Evolutionary conservation across 2,329 filamentous ascomycete species (phyloP).

Genomic region (Cryphonectria carpinicola): DNA sequence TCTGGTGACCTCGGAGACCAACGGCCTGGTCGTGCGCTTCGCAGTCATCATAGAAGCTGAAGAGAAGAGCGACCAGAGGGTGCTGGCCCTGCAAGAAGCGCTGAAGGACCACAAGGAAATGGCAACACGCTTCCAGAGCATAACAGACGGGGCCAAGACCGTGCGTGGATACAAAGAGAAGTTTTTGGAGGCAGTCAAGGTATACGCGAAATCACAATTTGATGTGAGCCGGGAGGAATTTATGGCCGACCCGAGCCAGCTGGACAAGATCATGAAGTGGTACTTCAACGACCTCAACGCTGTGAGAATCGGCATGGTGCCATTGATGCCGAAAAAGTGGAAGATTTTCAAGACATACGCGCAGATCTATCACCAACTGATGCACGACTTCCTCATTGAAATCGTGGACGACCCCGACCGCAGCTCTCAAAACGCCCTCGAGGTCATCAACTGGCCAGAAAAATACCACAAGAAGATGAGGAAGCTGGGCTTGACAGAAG

Average conservation of each 20-base stretch:
- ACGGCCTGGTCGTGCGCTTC: slow-evolving; percentile 85
- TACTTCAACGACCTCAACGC: slow-evolving; percentile 98
- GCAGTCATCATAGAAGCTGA: slow-evolving; percentile 93
- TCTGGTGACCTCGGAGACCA: slow-evolving; percentile 83
- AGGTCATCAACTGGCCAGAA: slow-evolving; percentile 92
- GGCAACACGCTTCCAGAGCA: slow-evolving; percentile 89
- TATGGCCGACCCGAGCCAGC: slow-evolving; percentile 76
- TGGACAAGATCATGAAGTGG: slow-evolving; percentile 92
- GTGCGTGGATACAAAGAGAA: slow-evolving; percentile 96
- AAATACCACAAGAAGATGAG: slow-evolving; percentile 97
- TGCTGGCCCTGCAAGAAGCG: slow-evolving; percentile 89
- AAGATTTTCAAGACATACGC: slow-evolving; percentile 90
- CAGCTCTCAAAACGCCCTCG: slow-evolving; percentile 84
- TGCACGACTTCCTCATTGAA: slow-evolving; percentile 89
- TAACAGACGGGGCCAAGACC: slow-evolving; percentile 89
- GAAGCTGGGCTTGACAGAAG: slow-evolving; percentile 78
- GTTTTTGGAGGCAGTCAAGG: slow-evolving; percentile 79
- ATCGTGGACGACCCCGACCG: slow-evolving; percentile 83
- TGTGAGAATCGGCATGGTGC: slow-evolving; percentile 89
- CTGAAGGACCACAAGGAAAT: slow-evolving; percentile 96
- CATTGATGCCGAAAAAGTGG: slow-evolving; percentile 95
- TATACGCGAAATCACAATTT: slow-evolving; percentile 75
- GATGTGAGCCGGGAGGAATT: slow-evolving; percentile 74
- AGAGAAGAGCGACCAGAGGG: slow-evolving; percentile 93
- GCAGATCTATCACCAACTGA: slow-evolving; percentile 87